phyloP scores from a whole-genome alignment of 129 eudicot genomes.

The Apium graveolens region DNA sequence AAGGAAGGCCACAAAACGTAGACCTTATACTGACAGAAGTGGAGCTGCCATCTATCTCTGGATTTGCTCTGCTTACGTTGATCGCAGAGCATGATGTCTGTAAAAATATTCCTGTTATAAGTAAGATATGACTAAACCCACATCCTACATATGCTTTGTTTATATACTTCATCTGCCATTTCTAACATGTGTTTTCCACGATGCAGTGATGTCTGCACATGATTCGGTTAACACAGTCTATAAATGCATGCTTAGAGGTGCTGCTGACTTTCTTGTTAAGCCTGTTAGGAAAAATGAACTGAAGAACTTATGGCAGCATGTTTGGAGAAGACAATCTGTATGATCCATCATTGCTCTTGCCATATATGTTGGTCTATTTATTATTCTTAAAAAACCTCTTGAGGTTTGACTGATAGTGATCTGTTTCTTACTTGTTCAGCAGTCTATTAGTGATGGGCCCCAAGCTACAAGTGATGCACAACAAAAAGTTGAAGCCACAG shows the following conservation, averaged over 20 bases:
- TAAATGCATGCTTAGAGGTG: constrained; percentile 85
- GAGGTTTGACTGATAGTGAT: constrained; percentile 13
- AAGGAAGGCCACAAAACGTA: constrained; percentile 42
- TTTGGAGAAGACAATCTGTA: constrained; percentile 74
- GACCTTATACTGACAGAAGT: constrained; percentile 86
- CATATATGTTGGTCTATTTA: background rate
- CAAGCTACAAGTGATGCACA: constrained; percentile 53
- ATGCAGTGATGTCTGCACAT: constrained; percentile 87
- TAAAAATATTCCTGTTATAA: constrained; percentile 80
- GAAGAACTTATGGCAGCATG: constrained; percentile 93
- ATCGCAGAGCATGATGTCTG: constrained; percentile 64
- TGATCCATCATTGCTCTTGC: constrained; percentile 9
- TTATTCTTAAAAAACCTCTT: background rate
- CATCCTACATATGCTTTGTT: background rate
- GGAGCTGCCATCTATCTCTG: constrained; percentile 77
- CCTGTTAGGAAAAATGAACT: constrained; percentile 90
- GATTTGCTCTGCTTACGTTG: constrained; percentile 71
- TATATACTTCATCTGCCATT: background rate
- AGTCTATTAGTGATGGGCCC: constrained; percentile 44
- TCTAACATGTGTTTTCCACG: constrained; percentile 12
- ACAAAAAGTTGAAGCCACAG: constrained; percentile 79
- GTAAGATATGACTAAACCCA: constrained; percentile 34
- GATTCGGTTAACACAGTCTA: constrained; percentile 80
- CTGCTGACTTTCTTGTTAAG: constrained; percentile 84
- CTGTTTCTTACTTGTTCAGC: constrained; percentile 16